Evolutionary conservation across 495 filamentous ascomycete genomes (phyloP), one percentile per base, ranked within the genome.

Genomic region (Aspergillus sclerotiicarbonarius): DNA sequence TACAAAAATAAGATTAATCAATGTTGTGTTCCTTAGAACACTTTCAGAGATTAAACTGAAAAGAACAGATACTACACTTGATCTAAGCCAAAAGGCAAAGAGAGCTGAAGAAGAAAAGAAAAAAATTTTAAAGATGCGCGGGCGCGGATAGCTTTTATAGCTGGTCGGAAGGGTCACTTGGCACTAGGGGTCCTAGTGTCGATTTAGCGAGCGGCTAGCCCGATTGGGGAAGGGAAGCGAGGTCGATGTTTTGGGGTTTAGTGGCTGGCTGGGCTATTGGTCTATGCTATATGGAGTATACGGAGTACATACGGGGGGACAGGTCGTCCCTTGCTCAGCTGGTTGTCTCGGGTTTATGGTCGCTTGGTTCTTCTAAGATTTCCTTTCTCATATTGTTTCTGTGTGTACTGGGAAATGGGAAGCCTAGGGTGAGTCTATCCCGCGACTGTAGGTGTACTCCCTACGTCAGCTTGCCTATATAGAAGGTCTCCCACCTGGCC

Each of bases 51-150:
- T 92, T 91, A 92, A 91, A 92, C 89, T 93, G 88, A 92, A 92
- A 92, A 95, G 90, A 95, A 95, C 90, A 95, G 90, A 94, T 96
- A 94, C 90, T 93, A 94, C 90, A 94, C 90, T 92, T 93, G 90
- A 94, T 93, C 90, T 94, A 76, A 79, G 80, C 79, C 74, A 79
- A 77, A 73, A 73, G 78, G 74, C 76, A 81, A 81, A 78, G 80
- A 82, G 77, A 82, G 76, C 76, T 82, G 70, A 71, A 77, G 64
- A 77, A 79, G 69, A 74, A 75, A 77, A 73, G 71, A 68, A 66
- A 72, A 73, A 70, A 68, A 39, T 50, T 47, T 29, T 37, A 54
- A 65, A 65, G 20, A 9, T 18, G 33, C 19, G 47, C 53, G 16
- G 59, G 56, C 43, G 19, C n/a, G 18, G 13, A 1, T 15, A 3